Base-by-base conservation (phyloP, 225 moss, liverwort and hornwort species). In the Sphagnum contortum region DNA sequence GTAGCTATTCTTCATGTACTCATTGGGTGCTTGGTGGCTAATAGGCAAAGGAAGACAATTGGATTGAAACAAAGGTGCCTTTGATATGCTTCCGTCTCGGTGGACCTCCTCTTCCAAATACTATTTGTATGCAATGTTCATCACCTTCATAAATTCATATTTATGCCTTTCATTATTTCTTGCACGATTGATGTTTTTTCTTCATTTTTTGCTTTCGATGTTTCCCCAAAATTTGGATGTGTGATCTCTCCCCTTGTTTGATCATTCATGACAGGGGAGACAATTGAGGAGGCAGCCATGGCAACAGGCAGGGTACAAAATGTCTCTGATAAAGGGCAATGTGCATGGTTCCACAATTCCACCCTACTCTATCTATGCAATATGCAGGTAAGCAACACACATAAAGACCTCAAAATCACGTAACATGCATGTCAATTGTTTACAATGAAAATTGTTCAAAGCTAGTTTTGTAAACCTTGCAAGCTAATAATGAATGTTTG, bases 41-140 rank as follows among this genome's bases (percentile, higher is more conserved):
- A 87, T 82, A 82, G 76, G 69, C 44, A 64, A 67, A 48, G 77
- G 67, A 69, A 67, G 59, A 8, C 29, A 29, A 29, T 29, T 29
- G 29, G 29, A 54, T 61, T 12, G 62, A 64, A 10, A 29, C 47
- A 14, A 73, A 44, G 14, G 73, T 73, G 67, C 86, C 86, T 14
- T 60, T 87, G 80, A 77, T 78, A 57, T 87, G 86, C 65, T 87
- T 87, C 62, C 86, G 80, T 5, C 70, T 71, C 4, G 83, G 83
- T 44, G 83, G 83, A 49, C 80, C 80, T 8, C 86, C 86, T 10
- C 72, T 78, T 64, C 86, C 86, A 65, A 75, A 69, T 59, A 59
- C 69, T 48, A n/a, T 55, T 61, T 66, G 83, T 87, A 66, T 79
- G 82, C 13, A 44, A 47, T 44, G 29, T 69, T 65, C 66, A 29